These are phyloP conservation scores for Metschnikowia borealis DNA, from an alignment of 805 yeast species.

Conservation along the genomic window DNA sequence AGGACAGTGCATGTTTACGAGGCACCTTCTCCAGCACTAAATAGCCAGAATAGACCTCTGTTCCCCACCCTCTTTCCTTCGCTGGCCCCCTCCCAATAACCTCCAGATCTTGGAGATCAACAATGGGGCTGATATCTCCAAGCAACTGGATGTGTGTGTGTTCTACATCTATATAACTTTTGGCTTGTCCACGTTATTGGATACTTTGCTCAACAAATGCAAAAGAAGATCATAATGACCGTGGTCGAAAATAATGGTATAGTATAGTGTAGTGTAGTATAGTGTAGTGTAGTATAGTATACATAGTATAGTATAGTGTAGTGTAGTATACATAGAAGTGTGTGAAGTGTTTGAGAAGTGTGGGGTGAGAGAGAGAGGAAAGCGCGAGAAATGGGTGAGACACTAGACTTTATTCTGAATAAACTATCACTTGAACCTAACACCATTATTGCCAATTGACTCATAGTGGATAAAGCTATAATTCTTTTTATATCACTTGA, in stretches of 20 bases:
- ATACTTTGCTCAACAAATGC: slow-evolving; percentile 13
- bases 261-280: no score
- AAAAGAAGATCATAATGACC: slow-evolving; percentile 28
- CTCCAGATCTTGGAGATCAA: slow-evolving; percentile 24
- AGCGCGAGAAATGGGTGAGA: no score
- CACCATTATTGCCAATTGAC: no score
- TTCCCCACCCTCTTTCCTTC: slow-evolving; percentile 15
- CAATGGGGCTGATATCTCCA: slow-evolving; percentile 11
- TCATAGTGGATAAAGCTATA: no score
- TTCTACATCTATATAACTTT: slow-evolving; percentile 22
- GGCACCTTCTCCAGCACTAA: slow-evolving; percentile 31
- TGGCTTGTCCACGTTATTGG: slow-evolving; percentile 16
- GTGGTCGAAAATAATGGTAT: slow-evolving; percentile 38
- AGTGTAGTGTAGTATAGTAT: no score
- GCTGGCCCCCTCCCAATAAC: slow-evolving; percentile 11
- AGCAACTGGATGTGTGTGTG: slow-evolving; percentile 18
- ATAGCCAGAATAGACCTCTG: slow-evolving; percentile 22
- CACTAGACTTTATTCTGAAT: no score
- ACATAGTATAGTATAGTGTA: no score
- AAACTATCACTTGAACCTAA: no score
- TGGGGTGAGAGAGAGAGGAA: no score
- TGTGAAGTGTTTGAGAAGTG: background rate
- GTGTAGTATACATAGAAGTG: no score
- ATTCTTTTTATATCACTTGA: no score
- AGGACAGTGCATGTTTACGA: slow-evolving; percentile 9